Base-by-base conservation (phyloP, 495 filamentous ascomycete species). In the Gamarada debralockiae region DNA sequence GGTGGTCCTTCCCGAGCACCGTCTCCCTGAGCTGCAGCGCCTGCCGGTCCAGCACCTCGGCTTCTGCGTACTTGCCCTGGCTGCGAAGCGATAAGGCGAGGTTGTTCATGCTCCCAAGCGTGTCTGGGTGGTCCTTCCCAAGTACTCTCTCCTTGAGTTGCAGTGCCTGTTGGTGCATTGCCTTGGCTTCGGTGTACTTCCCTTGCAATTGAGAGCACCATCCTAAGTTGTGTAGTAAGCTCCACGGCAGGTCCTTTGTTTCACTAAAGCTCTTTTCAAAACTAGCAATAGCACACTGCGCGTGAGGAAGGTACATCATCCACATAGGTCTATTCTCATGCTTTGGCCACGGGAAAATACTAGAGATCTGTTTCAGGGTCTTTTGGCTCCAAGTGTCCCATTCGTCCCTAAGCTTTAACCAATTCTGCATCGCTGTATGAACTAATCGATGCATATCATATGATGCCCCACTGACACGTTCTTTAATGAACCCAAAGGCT, bases 341-440 rank as follows among this genome's bases (percentile, higher is more conserved):
- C 7, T 42, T 1, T 22, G 25, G 25, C 14, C 22, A 34, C 15
- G 52, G 52, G 48, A 62, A 56, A n/a, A 55, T 36, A 39, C 51
- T 15, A 13, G 27, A 52, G 8, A 62, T 38, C 24, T 37, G 27
- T 31, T 43, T 31, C 20, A 62, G 22, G 40, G 52, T 43, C 42
- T 59, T 59, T 21, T 43, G 13, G n/a, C 17, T 39, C 57, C 57
- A 59, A 24, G 8, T 21, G 38, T 9, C 24, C 20, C 50, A 46
- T 36, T 50, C 13, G 1, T 53, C 33, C 14, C 51, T 27, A 25
- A 49, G 18, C 21, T 49, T 37, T 29, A 62, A 29, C 71, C 70
- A 75, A 17, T 67, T 62, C 20, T 62, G 60, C 31, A 65, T 70
- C 21, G 69, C 68, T 22, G 74, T 40, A 47, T 76, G 72, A 6